phyloP scores from a whole-genome alignment of 2,329 filamentous ascomycete species.

The Trichoderma sp. region DNA sequence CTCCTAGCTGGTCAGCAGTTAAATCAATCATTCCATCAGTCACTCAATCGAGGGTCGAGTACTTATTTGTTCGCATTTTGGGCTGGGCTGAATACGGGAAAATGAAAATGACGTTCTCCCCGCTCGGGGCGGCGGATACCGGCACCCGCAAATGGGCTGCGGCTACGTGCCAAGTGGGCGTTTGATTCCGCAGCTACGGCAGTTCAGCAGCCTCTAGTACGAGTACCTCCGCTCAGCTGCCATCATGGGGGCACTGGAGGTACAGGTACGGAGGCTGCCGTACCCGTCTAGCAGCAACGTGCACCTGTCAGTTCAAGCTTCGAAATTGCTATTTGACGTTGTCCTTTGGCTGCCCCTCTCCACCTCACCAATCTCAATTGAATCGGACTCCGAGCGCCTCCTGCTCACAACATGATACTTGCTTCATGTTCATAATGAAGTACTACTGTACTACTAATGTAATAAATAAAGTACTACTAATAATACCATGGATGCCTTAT shows the following conservation, averaged over 20 bases:
- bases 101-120: slow-evolving; percentile 19
- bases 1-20: background rate
- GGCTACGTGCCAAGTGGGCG: slow-evolving; percentile 1
- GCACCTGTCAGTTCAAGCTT: background rate
- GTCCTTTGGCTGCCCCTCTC: background rate
- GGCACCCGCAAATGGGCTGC: slow-evolving; percentile 11
- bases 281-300: background rate
- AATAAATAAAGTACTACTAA: background rate
- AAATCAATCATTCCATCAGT: background rate
- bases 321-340: background rate
- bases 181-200: slow-evolving; percentile 12
- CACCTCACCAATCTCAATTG: background rate
- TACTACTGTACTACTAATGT: background rate
- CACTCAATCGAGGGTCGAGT: background rate
- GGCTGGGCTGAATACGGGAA: slow-evolving; percentile 1
- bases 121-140: slow-evolving; percentile 19
- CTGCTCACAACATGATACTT: background rate
- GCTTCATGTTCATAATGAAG: background rate
- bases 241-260: background rate
- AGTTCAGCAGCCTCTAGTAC: background rate
- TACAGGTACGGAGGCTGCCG: background rate
- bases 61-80: background rate
- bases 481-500: background rate
- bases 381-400: background rate
- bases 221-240: background rate